Conservation (phyloP, 257 asterid species). For the Pogostemon cablin region DNA sequence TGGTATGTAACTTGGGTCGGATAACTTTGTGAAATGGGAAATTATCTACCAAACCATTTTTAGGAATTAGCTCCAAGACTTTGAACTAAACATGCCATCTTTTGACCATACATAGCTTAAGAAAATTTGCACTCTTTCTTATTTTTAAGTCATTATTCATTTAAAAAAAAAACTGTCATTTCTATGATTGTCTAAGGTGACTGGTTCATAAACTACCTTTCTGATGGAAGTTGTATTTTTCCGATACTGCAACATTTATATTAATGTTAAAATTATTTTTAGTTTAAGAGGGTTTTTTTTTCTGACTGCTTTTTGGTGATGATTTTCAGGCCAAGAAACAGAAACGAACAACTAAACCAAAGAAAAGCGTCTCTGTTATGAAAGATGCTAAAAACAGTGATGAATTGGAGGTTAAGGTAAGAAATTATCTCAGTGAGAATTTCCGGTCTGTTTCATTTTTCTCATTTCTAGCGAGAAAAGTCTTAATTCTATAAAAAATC, state of each 20-base stretch:
- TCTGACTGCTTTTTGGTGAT: constrained; percentile 28
- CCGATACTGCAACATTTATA: not conserved
- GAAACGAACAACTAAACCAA: constrained; percentile 40
- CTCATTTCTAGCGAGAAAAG: not conserved
- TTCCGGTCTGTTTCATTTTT: constrained; percentile 10
- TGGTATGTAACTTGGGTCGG: constrained; percentile 24
- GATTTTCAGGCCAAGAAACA: constrained; percentile 51
- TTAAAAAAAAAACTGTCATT: not conserved
- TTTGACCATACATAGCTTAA: constrained; percentile 1
- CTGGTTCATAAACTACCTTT: not conserved
- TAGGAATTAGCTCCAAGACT: constrained; percentile 21
- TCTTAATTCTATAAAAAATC: not conserved
- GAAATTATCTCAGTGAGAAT: not conserved
- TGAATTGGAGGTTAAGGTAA: constrained; percentile 43
- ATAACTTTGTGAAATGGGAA: constrained; percentile 25
- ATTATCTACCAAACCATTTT: constrained; percentile 15
- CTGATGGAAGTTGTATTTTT: not conserved
- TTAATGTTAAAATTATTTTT: constrained; percentile 13
- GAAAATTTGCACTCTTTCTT: not conserved
- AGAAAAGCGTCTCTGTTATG: constrained; percentile 34
- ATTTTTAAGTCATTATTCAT: not conserved
- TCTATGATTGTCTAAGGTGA: not conserved
- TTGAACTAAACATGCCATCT: constrained; percentile 9
- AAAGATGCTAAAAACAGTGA: constrained; percentile 43
- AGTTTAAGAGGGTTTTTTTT: constrained; percentile 1